Evolutionary conservation across 805 yeast genomes (phyloP).

Genomic region (Wickerhamiella australiensis): DNA sequence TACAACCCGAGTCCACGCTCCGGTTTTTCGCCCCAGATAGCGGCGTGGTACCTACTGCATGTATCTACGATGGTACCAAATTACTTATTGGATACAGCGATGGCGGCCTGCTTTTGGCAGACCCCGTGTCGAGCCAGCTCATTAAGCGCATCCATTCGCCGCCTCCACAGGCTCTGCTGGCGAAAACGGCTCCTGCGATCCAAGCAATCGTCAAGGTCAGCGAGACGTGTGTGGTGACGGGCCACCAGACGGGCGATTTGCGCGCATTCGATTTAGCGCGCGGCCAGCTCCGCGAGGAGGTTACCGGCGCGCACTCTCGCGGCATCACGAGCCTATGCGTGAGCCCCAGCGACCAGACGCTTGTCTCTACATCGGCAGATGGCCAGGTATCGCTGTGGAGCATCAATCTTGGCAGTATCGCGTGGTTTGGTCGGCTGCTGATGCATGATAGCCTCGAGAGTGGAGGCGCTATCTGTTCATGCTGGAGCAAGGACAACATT

Average conservation of each 20-base stretch:
- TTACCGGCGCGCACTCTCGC: slow-evolving; percentile 20
- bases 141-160: slow-evolving; percentile 13
- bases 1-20: neutral
- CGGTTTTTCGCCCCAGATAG: neutral
- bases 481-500: slow-evolving; percentile 5
- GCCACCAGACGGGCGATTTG: slow-evolving; percentile 18
- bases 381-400: slow-evolving; percentile 25
- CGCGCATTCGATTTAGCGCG: slow-evolving; percentile 16
- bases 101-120: slow-evolving; percentile 11
- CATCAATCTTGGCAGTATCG: slow-evolving; percentile 16
- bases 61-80: neutral
- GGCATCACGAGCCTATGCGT: slow-evolving; percentile 15
- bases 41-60: slow-evolving; percentile 5
- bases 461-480: slow-evolving; percentile 17
- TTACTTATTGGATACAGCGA: slow-evolving; percentile 11
- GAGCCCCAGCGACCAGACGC: neutral
- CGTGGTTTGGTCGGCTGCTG: slow-evolving; percentile 22
- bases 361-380: slow-evolving; percentile 21
- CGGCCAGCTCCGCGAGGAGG: slow-evolving; percentile 19
- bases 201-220: slow-evolving; percentile 12
- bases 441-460: slow-evolving; percentile 22
- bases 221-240: slow-evolving; percentile 14
- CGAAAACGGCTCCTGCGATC: slow-evolving; percentile 8
- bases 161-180: neutral
- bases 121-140: slow-evolving; percentile 17